A percentile compares a stretch with the other conserved stretches of the same genome.
These are phyloP conservation scores for Metarhizium album DNA, from an alignment of 2,329 filamentous ascomycete species.

Conservation along the genomic window DNA sequence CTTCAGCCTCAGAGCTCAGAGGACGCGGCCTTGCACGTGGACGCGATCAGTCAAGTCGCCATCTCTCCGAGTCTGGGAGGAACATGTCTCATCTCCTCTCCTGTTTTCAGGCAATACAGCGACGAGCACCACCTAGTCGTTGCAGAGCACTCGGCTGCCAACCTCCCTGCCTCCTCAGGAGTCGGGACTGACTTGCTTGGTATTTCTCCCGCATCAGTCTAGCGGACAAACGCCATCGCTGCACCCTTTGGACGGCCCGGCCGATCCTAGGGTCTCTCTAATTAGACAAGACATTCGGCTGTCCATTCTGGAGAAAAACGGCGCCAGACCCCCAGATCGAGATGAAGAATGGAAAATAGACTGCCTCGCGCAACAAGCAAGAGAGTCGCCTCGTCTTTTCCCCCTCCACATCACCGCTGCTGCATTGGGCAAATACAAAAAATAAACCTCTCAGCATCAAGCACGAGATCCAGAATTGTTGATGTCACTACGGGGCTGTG, in stretches of 20 bases:
- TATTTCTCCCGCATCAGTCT: not conserved
- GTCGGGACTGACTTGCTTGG: not conserved
- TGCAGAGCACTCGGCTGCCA: too few relatives aligned
- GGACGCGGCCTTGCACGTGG: not conserved
- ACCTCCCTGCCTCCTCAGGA: too few relatives aligned
- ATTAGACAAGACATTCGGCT: not conserved
- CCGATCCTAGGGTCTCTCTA: conserved; percentile 1
- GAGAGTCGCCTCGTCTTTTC: too few relatives aligned
- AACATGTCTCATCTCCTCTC: too few relatives aligned
- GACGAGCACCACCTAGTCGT: too few relatives aligned
- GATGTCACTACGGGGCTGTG: too few relatives aligned
- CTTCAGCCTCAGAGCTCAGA: not conserved
- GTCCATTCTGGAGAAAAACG: not conserved
- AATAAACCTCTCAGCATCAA: not conserved
- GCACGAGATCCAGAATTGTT: not conserved
- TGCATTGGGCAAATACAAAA: not conserved
- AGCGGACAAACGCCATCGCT: not conserved
- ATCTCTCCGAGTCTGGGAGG: too few relatives aligned
- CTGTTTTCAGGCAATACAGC: too few relatives aligned
- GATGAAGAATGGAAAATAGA: too few relatives aligned
- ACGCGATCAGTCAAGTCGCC: not conserved
- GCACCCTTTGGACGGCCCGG: not conserved
- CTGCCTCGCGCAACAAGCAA: too few relatives aligned
- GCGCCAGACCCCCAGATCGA: too few relatives aligned
- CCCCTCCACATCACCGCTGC: too few relatives aligned